Evolutionary conservation across 805 yeast species (phyloP), one percentile per base, ranked within the genome.

Genomic region (Spathaspora passalidarum): DNA sequence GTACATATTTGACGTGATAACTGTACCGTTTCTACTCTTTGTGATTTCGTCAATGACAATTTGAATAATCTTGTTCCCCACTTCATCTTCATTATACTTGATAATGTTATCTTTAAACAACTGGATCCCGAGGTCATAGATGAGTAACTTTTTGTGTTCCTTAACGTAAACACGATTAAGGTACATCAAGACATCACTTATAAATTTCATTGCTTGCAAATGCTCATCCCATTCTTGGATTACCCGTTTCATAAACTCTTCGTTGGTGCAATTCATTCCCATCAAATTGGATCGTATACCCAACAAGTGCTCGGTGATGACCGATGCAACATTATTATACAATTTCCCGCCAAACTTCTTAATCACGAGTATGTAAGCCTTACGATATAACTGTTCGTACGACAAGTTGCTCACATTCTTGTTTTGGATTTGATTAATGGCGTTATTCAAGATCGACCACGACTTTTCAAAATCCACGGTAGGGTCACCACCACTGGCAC

Each of bases 161-260:
- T 80, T 82, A 21, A 90, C 86, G 54, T 86, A 89, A 0, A 88
- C 96, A 38, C 96, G 76, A 59, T 90, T 96, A 59, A 91, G 63
- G 57, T 90, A 90, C 86, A 90, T 84, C 59, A 88, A 68, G 2
- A 90, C 87, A 61, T 91, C 96, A 55, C 91, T 79, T 38, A 88
- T 78, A 76, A 88, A 80, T 51, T 87, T 75, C 84, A 88, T 86
- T 41, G 85, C 75, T 34, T 82, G 73, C 32, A 82, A 62, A 59
- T 86, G 92, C 40, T 82, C 88, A 32, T 79, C 74, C 96, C 96
- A 90, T 45, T 76, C 78, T 3, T 48, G 42, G 2, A 71, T 55
- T 6, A 76, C 55, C 3, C 60, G 60, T 37, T 62, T 63, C 50
- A 79, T 55, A 38, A 74, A 66, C 18, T 60, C 67, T 45, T 63